A percentile compares a stretch with the other conserved stretches of the same genome.
Evolutionary conservation across 805 yeast species (phyloP).

Genomic region (Cyberlindnera japonica): DNA sequence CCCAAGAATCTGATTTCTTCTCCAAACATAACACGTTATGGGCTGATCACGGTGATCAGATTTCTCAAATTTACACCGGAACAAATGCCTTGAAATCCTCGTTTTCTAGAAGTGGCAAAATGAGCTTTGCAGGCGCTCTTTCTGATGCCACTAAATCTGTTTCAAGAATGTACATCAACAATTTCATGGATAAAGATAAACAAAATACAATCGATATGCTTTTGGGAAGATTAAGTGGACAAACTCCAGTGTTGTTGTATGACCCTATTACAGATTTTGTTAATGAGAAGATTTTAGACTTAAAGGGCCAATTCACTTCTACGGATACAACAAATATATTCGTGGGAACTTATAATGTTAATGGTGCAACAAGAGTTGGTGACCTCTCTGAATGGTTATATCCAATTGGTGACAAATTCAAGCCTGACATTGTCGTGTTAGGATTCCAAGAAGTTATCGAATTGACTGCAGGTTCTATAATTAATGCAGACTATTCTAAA

Average conservation of each 20-base stretch:
- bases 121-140: constrained; percentile 96
- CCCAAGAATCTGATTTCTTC: constrained; percentile 51
- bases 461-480: constrained; percentile 83
- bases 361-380: constrained; percentile 54
- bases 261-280: constrained; percentile 90
- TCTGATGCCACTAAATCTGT: constrained; percentile 97
- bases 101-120: constrained; percentile 90
- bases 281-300: constrained; percentile 46
- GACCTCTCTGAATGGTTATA: constrained; percentile 73
- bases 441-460: constrained; percentile 96
- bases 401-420: constrained; percentile 54
- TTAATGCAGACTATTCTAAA: constrained; percentile 79
- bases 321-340: constrained; percentile 59
- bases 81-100: constrained; percentile 96
- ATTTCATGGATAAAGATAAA: constrained; percentile 87
- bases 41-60: constrained; percentile 99
- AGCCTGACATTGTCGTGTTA: constrained; percentile 71
- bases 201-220: constrained; percentile 79
- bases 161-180: constrained; percentile 90
- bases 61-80: constrained; percentile 94
- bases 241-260: constrained; percentile 59
- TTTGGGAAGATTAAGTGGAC: constrained; percentile 66
- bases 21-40: constrained; percentile 81
- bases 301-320: constrained; percentile 49
- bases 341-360: constrained; percentile 84